Conservation (phyloP, 371 early-diverging fungal genomes). For the Parasitella parasitica region DNA sequence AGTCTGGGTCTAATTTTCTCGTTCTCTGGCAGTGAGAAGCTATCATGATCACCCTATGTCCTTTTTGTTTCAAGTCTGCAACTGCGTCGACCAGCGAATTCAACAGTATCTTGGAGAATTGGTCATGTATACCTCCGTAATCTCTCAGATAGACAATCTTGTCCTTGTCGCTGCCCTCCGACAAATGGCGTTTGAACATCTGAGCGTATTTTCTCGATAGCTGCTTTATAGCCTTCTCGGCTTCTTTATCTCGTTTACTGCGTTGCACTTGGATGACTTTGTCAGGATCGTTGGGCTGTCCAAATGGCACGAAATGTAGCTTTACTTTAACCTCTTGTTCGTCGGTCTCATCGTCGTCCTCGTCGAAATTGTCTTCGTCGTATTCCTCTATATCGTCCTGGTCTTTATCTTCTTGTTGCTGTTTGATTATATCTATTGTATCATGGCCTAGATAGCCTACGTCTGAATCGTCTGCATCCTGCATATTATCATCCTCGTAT, state of each 20-base stretch:
- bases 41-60: constrained; percentile 42
- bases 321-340: constrained; percentile 4
- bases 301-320: neutral
- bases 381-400: constrained; percentile 9
- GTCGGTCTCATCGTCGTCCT: neutral
- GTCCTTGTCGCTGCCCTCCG: neutral
- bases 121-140: constrained; percentile 45
- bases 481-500: neutral
- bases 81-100: constrained; percentile 41
- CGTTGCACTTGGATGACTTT: constrained; percentile 2
- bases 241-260: neutral
- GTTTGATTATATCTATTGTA: neutral
- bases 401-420: neutral
- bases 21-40: constrained; percentile 44
- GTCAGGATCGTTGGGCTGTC: neutral
- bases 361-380: neutral
- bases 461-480: neutral
- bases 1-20: neutral
- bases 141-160: constrained; percentile 52
- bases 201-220: constrained; percentile 9
- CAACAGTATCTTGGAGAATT: constrained; percentile 33
- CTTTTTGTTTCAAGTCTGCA: constrained; percentile 45
- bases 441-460: neutral
- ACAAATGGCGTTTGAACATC: constrained; percentile 19
- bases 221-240: neutral